Evolutionary conservation across 768 basidiomycete species (phyloP).

Genomic region (Lentinula sp.): DNA sequence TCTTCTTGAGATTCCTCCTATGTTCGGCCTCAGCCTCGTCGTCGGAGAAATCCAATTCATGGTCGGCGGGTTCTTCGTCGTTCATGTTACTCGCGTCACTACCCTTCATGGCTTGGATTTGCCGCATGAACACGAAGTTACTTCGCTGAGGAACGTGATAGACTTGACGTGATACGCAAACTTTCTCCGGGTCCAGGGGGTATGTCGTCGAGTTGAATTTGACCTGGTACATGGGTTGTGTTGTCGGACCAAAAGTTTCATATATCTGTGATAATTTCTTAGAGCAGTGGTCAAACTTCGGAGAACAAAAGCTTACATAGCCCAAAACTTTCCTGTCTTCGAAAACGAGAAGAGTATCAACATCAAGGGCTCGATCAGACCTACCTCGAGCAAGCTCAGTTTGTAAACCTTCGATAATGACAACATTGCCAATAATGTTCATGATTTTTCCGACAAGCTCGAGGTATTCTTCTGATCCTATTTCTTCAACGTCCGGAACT

Average conservation of each 20-base stretch:
- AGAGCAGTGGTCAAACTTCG: conserved; percentile 2
- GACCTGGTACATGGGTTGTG: conserved; percentile 85
- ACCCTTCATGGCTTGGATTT: conserved; percentile 68
- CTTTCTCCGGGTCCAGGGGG: conserved; percentile 52
- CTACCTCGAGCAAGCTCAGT: conserved; percentile 36
- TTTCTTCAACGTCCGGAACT: conserved; percentile 58
- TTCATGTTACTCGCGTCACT: conserved; percentile 93
- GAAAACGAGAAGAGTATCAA: conserved; percentile 87
- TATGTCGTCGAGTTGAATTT: conserved; percentile 60
- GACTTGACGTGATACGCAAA: conserved; percentile 54
- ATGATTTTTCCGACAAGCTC: conserved; percentile 76
- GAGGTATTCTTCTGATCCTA: conserved; percentile 58
- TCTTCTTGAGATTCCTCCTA: conserved; percentile 54
- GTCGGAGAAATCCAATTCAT: conserved; percentile 92
- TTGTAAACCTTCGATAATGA: conserved; percentile 63
- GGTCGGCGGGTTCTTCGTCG: conserved; percentile 89
- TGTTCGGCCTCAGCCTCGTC: conserved; percentile 85
- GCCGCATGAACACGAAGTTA: conserved; percentile 75
- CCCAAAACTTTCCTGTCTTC: conserved; percentile 88
- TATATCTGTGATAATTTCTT: conserved; percentile 52
- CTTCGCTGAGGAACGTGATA: conserved; percentile 82
- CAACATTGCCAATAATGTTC: conserved; percentile 66
- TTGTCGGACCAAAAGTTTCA: conserved; percentile 94
- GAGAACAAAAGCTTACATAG: conserved; percentile 45
- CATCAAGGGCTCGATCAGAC: conserved; percentile 70